Percentiles rank a stretch among this genome's conserved stretches.
Conservation (phyloP, 768 basidiomycete species). For the Suillus alpinus region DNA sequence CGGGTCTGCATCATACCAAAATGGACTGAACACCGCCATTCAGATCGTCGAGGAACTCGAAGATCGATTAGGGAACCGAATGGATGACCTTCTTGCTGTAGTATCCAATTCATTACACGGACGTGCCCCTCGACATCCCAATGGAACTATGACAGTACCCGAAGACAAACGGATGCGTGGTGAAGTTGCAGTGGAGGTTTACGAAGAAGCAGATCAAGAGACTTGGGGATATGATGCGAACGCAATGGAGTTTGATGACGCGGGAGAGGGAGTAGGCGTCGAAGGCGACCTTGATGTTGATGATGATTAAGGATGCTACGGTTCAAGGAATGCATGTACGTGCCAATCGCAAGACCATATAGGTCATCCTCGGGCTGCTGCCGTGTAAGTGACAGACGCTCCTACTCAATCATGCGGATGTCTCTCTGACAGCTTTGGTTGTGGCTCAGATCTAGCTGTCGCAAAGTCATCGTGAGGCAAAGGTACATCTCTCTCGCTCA, state of each 20-base stretch:
- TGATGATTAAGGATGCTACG: slow-evolving; percentile 39
- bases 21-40: not conserved
- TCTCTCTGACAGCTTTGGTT: not conserved
- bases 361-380: not conserved
- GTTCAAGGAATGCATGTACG: not conserved
- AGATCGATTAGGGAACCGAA: slow-evolving; percentile 69
- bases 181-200: slow-evolving; percentile 10
- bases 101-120: slow-evolving; percentile 45
- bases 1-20: not conserved
- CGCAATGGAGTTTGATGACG: slow-evolving; percentile 62
- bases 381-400: not conserved
- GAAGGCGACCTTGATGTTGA: slow-evolving; percentile 74
- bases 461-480: not conserved
- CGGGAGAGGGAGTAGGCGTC: slow-evolving; percentile 61
- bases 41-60: slow-evolving; percentile 93
- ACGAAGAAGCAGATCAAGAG: slow-evolving; percentile 23
- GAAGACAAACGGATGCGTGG: not conserved
- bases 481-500: not conserved
- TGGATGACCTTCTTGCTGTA: slow-evolving; percentile 60
- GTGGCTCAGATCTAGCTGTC: not conserved
- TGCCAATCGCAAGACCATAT: not conserved
- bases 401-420: not conserved
- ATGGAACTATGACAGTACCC: not conserved
- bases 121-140: not conserved
- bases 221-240: slow-evolving; percentile 39